Conservation (phyloP, 192 early-diverging fungal genomes). For the Umbelopsis sp. region DNA sequence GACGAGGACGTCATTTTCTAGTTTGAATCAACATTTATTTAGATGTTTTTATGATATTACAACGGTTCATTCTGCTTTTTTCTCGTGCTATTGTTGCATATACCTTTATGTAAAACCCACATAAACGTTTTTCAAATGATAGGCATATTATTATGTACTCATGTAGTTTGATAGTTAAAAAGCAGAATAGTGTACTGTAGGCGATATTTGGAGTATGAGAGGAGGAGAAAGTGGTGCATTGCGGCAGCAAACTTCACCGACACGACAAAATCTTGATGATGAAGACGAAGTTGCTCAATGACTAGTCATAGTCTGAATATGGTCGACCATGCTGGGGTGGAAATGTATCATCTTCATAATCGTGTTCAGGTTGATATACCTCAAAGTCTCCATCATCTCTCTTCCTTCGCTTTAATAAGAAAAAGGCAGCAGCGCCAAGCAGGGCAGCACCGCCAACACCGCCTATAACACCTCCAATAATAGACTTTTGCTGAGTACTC, state of each 20-base stretch:
- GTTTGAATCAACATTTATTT: not conserved
- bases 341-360: slow-evolving; percentile 9
- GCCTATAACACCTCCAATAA: slow-evolving; percentile 34
- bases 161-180: not conserved
- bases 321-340: not conserved
- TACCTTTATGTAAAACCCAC: not conserved
- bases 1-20: slow-evolving; percentile 41
- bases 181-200: not conserved
- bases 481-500: slow-evolving; percentile 18
- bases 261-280: slow-evolving; percentile 2
- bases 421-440: slow-evolving; percentile 10
- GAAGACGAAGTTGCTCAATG: not conserved
- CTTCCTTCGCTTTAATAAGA: slow-evolving; percentile 20
- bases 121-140: slow-evolving; percentile 19
- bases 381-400: slow-evolving; percentile 16
- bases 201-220: not conserved
- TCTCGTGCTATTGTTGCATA: not conserved
- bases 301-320: slow-evolving; percentile 5
- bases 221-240: not conserved
- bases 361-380: slow-evolving; percentile 31
- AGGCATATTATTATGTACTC: not conserved
- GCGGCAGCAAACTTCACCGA: not conserved
- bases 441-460: slow-evolving; percentile 28
- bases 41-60: not conserved
- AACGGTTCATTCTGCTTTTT: not conserved